Evolutionary conservation across 2,329 filamentous ascomycete genomes (phyloP).

Genomic region (Penicillium sp.): DNA sequence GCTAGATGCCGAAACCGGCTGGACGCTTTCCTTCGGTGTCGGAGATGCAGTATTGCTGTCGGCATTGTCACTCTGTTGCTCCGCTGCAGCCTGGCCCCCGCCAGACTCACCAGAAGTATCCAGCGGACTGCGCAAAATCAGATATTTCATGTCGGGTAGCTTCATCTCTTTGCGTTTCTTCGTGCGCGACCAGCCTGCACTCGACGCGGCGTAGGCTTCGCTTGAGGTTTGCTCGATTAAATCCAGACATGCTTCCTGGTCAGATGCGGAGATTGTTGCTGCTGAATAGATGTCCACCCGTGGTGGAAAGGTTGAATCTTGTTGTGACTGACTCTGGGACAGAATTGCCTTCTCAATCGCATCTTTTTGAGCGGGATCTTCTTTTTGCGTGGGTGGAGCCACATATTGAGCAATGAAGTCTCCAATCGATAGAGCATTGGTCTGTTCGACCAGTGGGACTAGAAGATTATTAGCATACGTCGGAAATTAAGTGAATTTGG

Average conservation of each 20-base stretch:
- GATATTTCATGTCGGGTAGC: conserved; percentile 58
- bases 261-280: conserved; percentile 36
- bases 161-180: conserved; percentile 60
- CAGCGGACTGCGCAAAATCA: conserved; percentile 44
- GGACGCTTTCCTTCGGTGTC: neutral
- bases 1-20: neutral
- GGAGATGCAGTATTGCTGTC: neutral
- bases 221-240: conserved; percentile 57
- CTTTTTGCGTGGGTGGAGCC: conserved; percentile 13
- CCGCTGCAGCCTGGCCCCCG: neutral
- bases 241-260: conserved; percentile 52
- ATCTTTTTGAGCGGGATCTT: conserved; percentile 7
- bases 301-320: conserved; percentile 10
- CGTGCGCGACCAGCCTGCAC: conserved; percentile 54
- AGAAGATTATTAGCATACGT: conserved; percentile 18
- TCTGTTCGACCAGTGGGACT: conserved; percentile 40
- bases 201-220: conserved; percentile 52
- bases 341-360: neutral
- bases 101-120: neutral
- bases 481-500: neutral
- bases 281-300: conserved; percentile 35
- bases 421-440: conserved; percentile 41
- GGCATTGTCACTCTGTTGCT: neutral
- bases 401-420: conserved; percentile 43
- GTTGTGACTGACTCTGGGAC: neutral